Percentiles rank a stretch among this genome's conserved stretches.
phyloP scores from a whole-genome alignment of 768 basidiomycete species.

The Mycena albidolilacea region DNA sequence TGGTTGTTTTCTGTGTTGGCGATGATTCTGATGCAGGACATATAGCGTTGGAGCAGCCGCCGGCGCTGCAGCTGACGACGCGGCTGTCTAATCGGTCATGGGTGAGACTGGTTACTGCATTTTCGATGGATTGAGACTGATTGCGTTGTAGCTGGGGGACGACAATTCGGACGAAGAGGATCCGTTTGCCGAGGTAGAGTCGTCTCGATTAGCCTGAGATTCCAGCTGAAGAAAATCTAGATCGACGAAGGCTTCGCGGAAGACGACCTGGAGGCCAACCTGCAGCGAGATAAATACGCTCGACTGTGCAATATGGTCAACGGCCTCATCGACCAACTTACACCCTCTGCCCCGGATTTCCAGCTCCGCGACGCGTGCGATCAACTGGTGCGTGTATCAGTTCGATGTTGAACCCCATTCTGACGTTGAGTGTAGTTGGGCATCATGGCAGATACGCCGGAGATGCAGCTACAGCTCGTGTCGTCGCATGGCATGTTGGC shows the following conservation, averaged over 20 bases:
- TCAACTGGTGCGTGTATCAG: conserved; percentile 72
- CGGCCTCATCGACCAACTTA: conserved; percentile 89
- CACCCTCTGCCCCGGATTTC: conserved; percentile 85
- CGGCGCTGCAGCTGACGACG: conserved; percentile 89
- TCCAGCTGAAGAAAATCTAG: conserved; percentile 51
- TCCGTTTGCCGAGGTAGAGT: conserved; percentile 91
- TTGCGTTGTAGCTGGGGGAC: conserved; percentile 71
- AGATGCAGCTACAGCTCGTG: conserved; percentile 91
- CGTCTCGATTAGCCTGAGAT: neutral
- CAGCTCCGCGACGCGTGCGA: conserved; percentile 89
- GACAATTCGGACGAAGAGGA: conserved; percentile 93
- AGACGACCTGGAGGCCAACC: conserved; percentile 92
- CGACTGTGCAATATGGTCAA: conserved; percentile 86
- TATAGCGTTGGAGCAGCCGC: conserved; percentile 70
- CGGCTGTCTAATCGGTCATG: conserved; percentile 92
- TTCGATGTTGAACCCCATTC: neutral
- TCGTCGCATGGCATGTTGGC: conserved; percentile 96
- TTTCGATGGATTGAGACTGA: neutral
- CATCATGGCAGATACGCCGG: conserved; percentile 84
- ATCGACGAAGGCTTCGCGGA: conserved; percentile 96
- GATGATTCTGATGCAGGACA: conserved; percentile 20
- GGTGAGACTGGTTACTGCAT: conserved; percentile 58
- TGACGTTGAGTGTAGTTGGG: conserved; percentile 64
- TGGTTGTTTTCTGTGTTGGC: neutral
- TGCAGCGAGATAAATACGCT: conserved; percentile 95